Percentiles rank a stretch among this genome's conserved stretches.
phyloP scores from a whole-genome alignment of 306 rosid species.

The Cucumis cinereus region DNA sequence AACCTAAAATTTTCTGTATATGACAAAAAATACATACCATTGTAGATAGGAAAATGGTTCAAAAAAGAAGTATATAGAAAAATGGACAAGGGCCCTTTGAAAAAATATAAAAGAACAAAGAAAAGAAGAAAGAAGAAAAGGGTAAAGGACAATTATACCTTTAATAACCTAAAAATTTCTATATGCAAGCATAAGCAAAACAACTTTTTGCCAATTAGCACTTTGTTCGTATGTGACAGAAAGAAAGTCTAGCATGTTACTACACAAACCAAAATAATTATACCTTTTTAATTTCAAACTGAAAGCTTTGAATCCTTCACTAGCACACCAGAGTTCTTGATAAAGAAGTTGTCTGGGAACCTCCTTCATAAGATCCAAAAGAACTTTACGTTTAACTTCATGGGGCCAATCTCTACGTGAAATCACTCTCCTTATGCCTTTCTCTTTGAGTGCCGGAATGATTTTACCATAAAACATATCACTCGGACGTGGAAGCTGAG shows the following conservation, averaged over 20 bases:
- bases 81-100: background rate
- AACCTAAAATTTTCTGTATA: background rate
- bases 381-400: slow-evolving; percentile 89
- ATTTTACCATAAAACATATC: slow-evolving; percentile 99
- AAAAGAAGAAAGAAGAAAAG: background rate
- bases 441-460: slow-evolving; percentile 96
- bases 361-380: slow-evolving; percentile 88
- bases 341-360: slow-evolving; percentile 81
- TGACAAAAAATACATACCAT: background rate
- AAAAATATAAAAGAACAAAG: background rate
- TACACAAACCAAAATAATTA: background rate
- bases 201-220: background rate
- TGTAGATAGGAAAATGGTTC: background rate
- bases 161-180: background rate
- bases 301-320: slow-evolving; percentile 94
- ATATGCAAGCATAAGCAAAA: background rate
- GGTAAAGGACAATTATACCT: background rate
- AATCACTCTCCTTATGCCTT: slow-evolving; percentile 96
- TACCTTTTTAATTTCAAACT: slow-evolving; percentile 83
- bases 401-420: slow-evolving; percentile 99
- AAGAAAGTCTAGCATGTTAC: background rate
- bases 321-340: slow-evolving; percentile 95
- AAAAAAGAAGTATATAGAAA: background rate
- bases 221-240: background rate
- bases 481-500: slow-evolving; percentile 93